Conservation (phyloP, 495 filamentous ascomycete genomes). For the Pseudotulostoma volvatum region DNA sequence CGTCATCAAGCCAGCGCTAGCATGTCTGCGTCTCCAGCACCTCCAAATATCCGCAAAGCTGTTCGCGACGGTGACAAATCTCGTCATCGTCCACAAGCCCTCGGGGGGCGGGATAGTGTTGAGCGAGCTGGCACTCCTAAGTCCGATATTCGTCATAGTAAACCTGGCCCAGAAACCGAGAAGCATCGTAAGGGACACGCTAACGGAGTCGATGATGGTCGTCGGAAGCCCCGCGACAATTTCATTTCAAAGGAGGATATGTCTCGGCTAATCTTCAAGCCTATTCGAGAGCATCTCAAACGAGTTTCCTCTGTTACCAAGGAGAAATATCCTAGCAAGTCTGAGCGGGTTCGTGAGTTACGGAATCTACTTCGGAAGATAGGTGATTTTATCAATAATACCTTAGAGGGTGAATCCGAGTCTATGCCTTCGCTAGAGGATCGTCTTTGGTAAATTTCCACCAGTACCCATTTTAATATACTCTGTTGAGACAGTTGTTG, state of each 20-base stretch:
- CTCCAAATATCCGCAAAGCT: constrained; percentile 28
- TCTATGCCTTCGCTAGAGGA: constrained; percentile 25
- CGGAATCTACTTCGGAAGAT: constrained; percentile 31
- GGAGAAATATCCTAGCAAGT: constrained; percentile 42
- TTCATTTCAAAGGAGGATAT: constrained; percentile 33
- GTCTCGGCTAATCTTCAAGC: constrained; percentile 41
- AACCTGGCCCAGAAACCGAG: not conserved
- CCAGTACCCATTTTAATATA: too few relatives aligned
- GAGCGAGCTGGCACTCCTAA: constrained; percentile 30
- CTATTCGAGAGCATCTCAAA: constrained; percentile 41
- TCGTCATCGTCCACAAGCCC: constrained; percentile 31
- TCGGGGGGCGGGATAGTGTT: constrained; percentile 28
- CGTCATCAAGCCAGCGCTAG: constrained; percentile 25
- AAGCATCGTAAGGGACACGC: constrained; percentile 6
- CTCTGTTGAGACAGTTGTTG: not conserved
- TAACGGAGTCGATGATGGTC: constrained; percentile 19
- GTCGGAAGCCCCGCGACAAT: constrained; percentile 26
- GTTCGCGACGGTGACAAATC: constrained; percentile 37
- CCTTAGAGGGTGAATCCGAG: constrained; percentile 15
- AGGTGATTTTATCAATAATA: constrained; percentile 30
- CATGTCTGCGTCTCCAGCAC: constrained; percentile 39
- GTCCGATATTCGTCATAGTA: constrained; percentile 1
- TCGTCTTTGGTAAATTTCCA: constrained; percentile 31
- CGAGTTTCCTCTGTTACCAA: constrained; percentile 44
- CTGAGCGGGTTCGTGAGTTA: constrained; percentile 34